These are phyloP conservation scores for Serendipita vermifera DNA, from an alignment of 768 basidiomycete species.

Conservation along the genomic window DNA sequence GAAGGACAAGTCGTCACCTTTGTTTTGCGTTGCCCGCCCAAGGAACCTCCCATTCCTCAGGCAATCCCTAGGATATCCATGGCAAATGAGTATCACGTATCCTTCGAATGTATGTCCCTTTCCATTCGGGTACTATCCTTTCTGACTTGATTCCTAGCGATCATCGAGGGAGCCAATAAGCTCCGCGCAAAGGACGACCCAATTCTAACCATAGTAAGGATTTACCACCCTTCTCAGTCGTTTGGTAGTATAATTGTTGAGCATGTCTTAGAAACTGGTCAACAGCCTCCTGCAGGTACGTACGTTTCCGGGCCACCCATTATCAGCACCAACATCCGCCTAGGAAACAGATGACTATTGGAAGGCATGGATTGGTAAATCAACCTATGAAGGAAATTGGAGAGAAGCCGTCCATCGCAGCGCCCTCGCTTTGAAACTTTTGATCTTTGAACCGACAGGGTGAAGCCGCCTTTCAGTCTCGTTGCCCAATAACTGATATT, in stretches of 20 bases:
- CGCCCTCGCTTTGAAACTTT: slow-evolving; percentile 83
- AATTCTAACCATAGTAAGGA: not conserved
- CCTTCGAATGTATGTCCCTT: slow-evolving; percentile 14
- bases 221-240: not conserved
- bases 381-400: slow-evolving; percentile 88
- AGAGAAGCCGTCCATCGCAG: slow-evolving; percentile 88
- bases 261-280: slow-evolving; percentile 40
- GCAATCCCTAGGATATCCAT: slow-evolving; percentile 9
- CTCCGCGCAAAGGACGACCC: slow-evolving; percentile 43
- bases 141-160: slow-evolving; percentile 20
- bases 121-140: slow-evolving; percentile 6
- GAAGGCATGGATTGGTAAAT: slow-evolving; percentile 79
- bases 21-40: slow-evolving; percentile 58
- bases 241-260: not conserved
- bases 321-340: slow-evolving; percentile 14
- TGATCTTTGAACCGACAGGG: slow-evolving; percentile 78
- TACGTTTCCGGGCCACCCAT: not conserved
- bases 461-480: not conserved
- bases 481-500: slow-evolving; percentile 1
- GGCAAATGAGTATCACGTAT: not conserved
- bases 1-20: slow-evolving; percentile 93
- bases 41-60: slow-evolving; percentile 12
- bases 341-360: slow-evolving; percentile 71
- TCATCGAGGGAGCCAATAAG: slow-evolving; percentile 34
- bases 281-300: slow-evolving; percentile 43